Evolutionary conservation across 202 grass and related monocot species (phyloP).

Genomic region (Zizania palustris): DNA sequence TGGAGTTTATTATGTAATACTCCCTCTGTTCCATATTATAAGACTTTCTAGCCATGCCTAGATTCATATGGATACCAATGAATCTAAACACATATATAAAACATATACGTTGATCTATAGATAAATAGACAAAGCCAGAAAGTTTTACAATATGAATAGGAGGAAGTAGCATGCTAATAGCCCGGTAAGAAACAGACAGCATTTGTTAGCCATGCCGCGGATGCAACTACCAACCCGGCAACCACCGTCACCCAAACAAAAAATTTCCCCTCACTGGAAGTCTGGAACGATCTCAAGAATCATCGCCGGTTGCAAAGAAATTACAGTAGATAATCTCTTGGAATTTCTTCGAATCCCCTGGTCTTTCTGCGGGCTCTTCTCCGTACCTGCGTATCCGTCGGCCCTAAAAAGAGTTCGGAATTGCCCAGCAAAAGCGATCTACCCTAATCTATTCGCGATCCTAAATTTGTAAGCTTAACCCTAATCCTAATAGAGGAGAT

Average conservation of each 20-base stretch:
- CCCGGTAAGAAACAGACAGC: not conserved
- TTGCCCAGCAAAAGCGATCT: not conserved
- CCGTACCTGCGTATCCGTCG: not conserved
- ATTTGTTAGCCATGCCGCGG: not conserved
- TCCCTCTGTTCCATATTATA: no score
- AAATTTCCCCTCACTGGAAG: not conserved
- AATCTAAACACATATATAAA: no score
- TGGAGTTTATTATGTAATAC: no score
- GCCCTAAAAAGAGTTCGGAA: not conserved
- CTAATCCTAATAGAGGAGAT: not conserved
- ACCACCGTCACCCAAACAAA: not conserved
- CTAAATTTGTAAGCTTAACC: not conserved
- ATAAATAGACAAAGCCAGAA: no score
- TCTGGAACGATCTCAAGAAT: not conserved
- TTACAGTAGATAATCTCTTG: not conserved
- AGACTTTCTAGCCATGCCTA: no score
- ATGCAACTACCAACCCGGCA: not conserved
- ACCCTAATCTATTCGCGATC: not conserved
- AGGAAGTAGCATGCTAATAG: no score
- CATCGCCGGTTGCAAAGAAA: not conserved
- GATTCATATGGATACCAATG: no score
- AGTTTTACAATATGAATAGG: no score
- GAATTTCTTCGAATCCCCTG: no score
- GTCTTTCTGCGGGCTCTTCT: not conserved
- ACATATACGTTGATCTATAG: no score